A percentile compares a stretch with the other conserved stretches of the same genome.
Evolutionary conservation across 148 eudicot species (phyloP).

Genomic region (Cornus suecica): DNA sequence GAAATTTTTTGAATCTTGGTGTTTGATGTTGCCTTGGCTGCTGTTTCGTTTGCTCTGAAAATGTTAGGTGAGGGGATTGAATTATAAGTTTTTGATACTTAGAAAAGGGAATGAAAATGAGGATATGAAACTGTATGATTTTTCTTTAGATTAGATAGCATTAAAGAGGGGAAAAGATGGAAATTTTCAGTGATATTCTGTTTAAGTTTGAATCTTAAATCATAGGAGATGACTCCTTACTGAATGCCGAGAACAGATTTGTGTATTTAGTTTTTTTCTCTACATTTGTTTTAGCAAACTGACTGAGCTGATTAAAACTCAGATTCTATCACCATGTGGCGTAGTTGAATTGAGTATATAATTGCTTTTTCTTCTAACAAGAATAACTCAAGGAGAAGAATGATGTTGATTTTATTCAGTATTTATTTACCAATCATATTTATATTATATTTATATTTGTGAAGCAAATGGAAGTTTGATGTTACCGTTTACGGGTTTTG

Average conservation of each 20-base stretch:
- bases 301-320: not conserved
- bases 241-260: no score
- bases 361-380: not conserved
- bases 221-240: no score
- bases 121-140: not conserved
- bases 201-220: no score
- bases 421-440: not conserved
- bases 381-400: no score
- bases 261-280: no score
- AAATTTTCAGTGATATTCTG: not conserved
- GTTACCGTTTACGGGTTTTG: not conserved
- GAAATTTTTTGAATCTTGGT: not conserved
- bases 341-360: not conserved
- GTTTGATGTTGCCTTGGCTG: no score
- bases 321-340: not conserved
- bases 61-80: not conserved
- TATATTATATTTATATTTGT: not conserved
- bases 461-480: slow-evolving; percentile 3
- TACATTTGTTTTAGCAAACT: not conserved
- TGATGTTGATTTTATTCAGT: not conserved
- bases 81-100: not conserved
- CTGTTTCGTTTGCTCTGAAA: not conserved
- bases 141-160: not conserved
- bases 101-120: not conserved
- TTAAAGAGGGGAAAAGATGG: not conserved